Percentiles rank a stretch among this genome's conserved stretches.
Evolutionary conservation across 352 stramenopile genomes (phyloP).

Genomic region (Pythium sp.): DNA sequence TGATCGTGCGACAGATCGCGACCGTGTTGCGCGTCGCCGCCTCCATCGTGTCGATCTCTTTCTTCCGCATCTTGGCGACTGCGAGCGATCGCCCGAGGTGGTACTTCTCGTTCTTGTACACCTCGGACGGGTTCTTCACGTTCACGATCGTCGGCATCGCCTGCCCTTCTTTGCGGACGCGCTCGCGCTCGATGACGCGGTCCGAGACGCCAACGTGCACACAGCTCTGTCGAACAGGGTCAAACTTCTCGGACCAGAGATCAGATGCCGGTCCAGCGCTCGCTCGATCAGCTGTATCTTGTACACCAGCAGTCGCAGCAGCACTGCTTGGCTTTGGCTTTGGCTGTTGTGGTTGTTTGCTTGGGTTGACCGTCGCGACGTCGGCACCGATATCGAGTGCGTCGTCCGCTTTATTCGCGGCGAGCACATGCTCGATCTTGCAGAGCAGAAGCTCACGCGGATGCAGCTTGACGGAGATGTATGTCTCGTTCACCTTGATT

Average conservation of each 20-base stretch:
- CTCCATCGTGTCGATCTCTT: constrained; percentile 59
- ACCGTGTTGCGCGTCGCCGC: constrained; percentile 62
- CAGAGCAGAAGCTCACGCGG: constrained; percentile 70
- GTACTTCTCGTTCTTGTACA: constrained; percentile 68
- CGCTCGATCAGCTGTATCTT: not conserved
- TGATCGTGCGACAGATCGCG: constrained; percentile 47
- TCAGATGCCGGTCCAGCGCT: not conserved
- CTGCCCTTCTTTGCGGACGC: constrained; percentile 17
- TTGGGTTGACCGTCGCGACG: constrained; percentile 23
- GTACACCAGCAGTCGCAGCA: not conserved
- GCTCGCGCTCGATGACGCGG: constrained; percentile 54
- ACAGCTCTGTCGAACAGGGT: constrained; percentile 57
- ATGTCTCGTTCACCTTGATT: constrained; percentile 70
- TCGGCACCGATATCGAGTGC: constrained; percentile 47
- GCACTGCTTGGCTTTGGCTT: not conserved
- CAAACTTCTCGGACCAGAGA: constrained; percentile 46
- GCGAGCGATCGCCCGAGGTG: constrained; percentile 45
- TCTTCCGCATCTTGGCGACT: constrained; percentile 41
- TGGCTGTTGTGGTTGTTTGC: constrained; percentile 6
- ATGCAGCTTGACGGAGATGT: constrained; percentile 68
- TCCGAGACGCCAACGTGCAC: constrained; percentile 72
- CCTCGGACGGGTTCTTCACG: constrained; percentile 50
- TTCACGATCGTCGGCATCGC: constrained; percentile 32
- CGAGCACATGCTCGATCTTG: constrained; percentile 62
- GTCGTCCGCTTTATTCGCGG: constrained; percentile 29